These are phyloP conservation scores for Bondarzewia mesenterica DNA, from an alignment of 1,284 basidiomycete species.

Conservation along the genomic window DNA sequence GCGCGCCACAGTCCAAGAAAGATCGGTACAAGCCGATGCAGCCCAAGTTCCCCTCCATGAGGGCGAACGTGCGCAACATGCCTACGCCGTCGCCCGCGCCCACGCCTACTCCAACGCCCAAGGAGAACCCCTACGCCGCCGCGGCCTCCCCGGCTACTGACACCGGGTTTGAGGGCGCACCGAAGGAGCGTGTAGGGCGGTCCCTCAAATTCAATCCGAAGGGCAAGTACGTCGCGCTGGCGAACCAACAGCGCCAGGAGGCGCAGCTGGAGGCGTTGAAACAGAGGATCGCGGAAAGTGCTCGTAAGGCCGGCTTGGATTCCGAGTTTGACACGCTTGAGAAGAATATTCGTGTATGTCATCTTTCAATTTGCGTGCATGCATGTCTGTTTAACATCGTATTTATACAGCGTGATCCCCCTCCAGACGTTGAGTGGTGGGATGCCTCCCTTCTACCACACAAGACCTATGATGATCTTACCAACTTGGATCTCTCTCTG, in stretches of 20 bases:
- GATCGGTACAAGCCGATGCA: constrained; percentile 95
- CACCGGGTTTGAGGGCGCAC: constrained; percentile 59
- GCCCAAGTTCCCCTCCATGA: constrained; percentile 93
- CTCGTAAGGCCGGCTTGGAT: constrained; percentile 88
- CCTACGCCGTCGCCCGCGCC: constrained; percentile 57
- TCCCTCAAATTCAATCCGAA: constrained; percentile 83
- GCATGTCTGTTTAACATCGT: constrained; percentile 6
- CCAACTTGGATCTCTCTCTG: constrained; percentile 37
- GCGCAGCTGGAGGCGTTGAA: constrained; percentile 87
- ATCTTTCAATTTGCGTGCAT: background rate
- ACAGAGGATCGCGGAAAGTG: constrained; percentile 86
- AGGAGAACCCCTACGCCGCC: constrained; percentile 69
- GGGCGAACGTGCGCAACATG: constrained; percentile 69
- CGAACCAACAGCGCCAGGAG: constrained; percentile 80
- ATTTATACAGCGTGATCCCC: constrained; percentile 57
- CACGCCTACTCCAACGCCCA: constrained; percentile 29
- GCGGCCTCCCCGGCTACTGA: constrained; percentile 41
- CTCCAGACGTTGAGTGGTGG: constrained; percentile 97
- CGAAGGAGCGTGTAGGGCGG: constrained; percentile 62
- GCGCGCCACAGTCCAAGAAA: constrained; percentile 68
- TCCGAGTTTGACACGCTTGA: constrained; percentile 88
- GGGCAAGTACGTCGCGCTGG: constrained; percentile 84
- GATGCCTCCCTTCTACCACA: constrained; percentile 81
- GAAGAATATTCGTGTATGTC: constrained; percentile 71
- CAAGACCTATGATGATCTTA: constrained; percentile 73